phyloP scores from a whole-genome alignment of 2,329 filamentous ascomycete genomes.

The Epichloe coenophiala region DNA sequence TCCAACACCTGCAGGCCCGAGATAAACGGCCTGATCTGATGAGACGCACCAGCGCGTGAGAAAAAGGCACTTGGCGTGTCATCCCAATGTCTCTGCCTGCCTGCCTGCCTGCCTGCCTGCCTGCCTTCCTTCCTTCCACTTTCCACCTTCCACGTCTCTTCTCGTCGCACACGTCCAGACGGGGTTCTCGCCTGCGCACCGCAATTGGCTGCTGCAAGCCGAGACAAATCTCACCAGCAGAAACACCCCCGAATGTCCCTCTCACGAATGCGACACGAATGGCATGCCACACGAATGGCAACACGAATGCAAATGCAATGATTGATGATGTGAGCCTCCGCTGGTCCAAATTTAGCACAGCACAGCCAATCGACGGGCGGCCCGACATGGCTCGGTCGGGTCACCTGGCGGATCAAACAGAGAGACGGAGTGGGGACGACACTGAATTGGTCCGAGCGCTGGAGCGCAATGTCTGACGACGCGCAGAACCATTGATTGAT shows the following conservation, averaged over 20 bases:
- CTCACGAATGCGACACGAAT: not conserved
- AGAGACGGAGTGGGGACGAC: no score
- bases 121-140: no score
- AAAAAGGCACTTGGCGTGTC: not conserved
- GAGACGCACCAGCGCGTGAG: not conserved
- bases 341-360: not conserved
- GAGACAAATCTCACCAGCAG: not conserved
- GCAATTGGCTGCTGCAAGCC: not conserved
- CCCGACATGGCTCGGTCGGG: no score
- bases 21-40: not conserved
- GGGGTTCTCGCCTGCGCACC: not conserved
- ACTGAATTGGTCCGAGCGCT: no score
- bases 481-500: no score
- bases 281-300: not conserved
- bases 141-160: no score
- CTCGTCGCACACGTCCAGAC: not conserved
- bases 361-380: not conserved
- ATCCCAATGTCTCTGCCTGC: not conserved
- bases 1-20: not conserved
- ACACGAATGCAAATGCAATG: not conserved
- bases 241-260: not conserved
- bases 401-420: no score
- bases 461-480: no score
- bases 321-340: not conserved
- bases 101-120: no score